Conservation (phyloP, 2,329 filamentous ascomycete genomes). For the Zalaria sp. region DNA sequence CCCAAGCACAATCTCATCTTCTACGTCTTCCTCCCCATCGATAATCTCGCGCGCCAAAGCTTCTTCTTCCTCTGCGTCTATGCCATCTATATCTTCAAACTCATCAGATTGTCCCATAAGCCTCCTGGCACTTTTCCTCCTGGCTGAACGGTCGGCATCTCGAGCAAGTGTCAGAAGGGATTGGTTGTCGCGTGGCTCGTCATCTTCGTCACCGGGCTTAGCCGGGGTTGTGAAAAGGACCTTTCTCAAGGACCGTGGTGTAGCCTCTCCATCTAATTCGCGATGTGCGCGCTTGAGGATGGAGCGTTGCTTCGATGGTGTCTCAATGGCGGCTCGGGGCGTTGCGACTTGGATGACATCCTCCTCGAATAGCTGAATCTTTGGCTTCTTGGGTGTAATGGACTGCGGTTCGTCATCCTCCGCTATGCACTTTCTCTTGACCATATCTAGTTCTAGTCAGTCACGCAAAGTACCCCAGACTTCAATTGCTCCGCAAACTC, state of each 20-base stretch:
- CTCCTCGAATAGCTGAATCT: neutral
- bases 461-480: constrained; percentile 1
- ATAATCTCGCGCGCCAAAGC: constrained; percentile 57
- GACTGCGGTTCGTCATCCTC: neutral
- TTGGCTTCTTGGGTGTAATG: constrained; percentile 3
- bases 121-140: constrained; percentile 66
- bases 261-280: constrained; percentile 15
- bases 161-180: constrained; percentile 45
- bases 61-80: constrained; percentile 50
- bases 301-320: constrained; percentile 17
- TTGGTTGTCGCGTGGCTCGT: constrained; percentile 26
- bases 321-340: constrained; percentile 9
- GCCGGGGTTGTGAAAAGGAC: constrained; percentile 32
- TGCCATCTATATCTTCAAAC: constrained; percentile 54
- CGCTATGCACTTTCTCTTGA: constrained; percentile 2
- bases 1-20: constrained; percentile 22
- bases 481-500: neutral
- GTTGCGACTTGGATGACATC: constrained; percentile 3
- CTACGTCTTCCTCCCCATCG: constrained; percentile 21
- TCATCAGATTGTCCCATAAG: constrained; percentile 59
- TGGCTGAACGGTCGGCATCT: constrained; percentile 72
- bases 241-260: constrained; percentile 29
- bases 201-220: constrained; percentile 20
- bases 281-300: constrained; percentile 17
- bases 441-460: constrained; percentile 3